phyloP scores from a whole-genome alignment of 2,329 filamentous ascomycete genomes.

The Penicillium corylophilum region DNA sequence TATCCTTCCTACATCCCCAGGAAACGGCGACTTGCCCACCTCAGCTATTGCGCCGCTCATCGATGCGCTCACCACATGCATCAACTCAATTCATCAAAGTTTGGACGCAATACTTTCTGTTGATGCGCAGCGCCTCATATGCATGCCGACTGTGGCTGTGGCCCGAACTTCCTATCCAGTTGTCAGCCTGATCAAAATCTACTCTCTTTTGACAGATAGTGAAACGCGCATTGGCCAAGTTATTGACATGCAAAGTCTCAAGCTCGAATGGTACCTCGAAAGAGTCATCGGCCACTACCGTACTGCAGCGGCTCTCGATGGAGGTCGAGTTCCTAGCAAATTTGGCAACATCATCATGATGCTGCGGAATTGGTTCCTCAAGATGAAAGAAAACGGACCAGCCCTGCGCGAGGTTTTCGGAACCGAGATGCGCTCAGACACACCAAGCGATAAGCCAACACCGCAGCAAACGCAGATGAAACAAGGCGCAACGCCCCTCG shows the following conservation, averaged over 20 bases:
- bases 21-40: conserved; percentile 26
- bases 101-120: conserved; percentile 65
- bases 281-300: conserved; percentile 68
- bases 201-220: conserved; percentile 64
- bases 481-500: conserved; percentile 34
- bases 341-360: conserved; percentile 70
- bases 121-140: conserved; percentile 59
- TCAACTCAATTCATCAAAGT: conserved; percentile 65
- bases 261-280: conserved; percentile 65
- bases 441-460: conserved; percentile 1
- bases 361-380: conserved; percentile 67
- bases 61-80: conserved; percentile 65
- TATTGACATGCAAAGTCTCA: conserved; percentile 66
- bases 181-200: conserved; percentile 72
- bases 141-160: conserved; percentile 68
- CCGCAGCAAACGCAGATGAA: conserved; percentile 9
- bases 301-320: conserved; percentile 61
- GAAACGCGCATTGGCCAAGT: conserved; percentile 68
- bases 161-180: conserved; percentile 70
- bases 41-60: conserved; percentile 60
- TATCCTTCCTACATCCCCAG: conserved; percentile 41
- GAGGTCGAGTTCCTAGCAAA: conserved; percentile 65
- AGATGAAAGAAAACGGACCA: conserved; percentile 44
- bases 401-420: conserved; percentile 27
- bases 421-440: conserved; percentile 9